Base-by-base conservation (phyloP, 2,329 filamentous ascomycete genomes). In the Zarea fungicola region DNA sequence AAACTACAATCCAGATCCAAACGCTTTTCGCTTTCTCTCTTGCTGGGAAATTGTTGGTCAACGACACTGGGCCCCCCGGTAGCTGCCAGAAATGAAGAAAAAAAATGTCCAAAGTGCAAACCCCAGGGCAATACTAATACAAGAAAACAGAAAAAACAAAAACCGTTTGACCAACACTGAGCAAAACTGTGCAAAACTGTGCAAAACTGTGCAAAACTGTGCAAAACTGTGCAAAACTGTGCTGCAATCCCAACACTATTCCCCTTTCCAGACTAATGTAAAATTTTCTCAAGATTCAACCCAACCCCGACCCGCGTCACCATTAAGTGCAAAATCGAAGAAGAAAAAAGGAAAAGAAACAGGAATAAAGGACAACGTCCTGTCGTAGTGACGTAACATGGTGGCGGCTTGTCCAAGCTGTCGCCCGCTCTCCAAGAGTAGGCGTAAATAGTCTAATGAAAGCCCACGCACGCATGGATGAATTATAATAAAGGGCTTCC, bases 351-450 rank as follows among this genome's bases (percentile, higher is more conserved):
- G 42, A n/a, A n/a, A n/a, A n/a, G n/a, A n/a, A n/a, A n/a, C n/a
- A n/a, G n/a, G n/a, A n/a, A n/a, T n/a, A n/a, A n/a, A n/a, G n/a
- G n/a, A n/a, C n/a, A n/a, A n/a, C n/a, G n/a, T n/a, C n/a, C n/a
- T 50, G 54, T 54, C 53, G 49, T 54, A 51, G 43, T 54, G 43
- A 45, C 39, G 54, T 47, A 49, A 49, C 36, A 41, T 26, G 36
- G 36, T 34, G 35, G 21, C 40, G 32, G 16, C 44, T 21, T n/a
- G n/a, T n/a, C 28, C 19, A 40, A 34, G 28, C 36, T 21, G 28
- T 39, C 36, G 36, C 44, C n/a, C 8, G 13, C 11, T 34, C 21
- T 28, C 42, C 42, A 21, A 28, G 22, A 41, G 36, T 21, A 41
- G 44, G 28, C 36, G 28, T 28, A 34, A n/a, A 11, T 40, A 41